Evolutionary conservation across 208 protist species (phyloP).

Genomic region (Strigomonas culicis): DNA sequence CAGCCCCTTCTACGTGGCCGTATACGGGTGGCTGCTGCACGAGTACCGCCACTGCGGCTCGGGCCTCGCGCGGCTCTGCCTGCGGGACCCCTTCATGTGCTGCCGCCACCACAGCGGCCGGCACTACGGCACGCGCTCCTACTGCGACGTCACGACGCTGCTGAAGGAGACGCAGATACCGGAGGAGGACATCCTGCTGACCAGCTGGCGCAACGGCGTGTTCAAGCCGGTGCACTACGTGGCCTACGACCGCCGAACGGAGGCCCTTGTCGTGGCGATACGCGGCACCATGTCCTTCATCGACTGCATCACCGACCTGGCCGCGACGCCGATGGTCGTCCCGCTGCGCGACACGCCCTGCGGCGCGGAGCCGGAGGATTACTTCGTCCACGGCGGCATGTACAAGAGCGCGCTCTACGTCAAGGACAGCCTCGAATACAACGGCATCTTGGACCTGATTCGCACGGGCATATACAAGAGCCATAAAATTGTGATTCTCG

Average conservation of each 20-base stretch:
- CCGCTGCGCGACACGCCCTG: conserved; percentile 22
- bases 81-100: conserved; percentile 64
- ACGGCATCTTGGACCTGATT: conserved; percentile 58
- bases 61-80: conserved; percentile 50
- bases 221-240: conserved; percentile 82
- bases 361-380: conserved; percentile 30
- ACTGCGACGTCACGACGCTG: conserved; percentile 65
- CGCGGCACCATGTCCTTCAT: conserved; percentile 85
- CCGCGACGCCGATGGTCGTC: conserved; percentile 41
- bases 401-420: conserved; percentile 56
- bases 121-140: conserved; percentile 46
- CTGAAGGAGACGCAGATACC: conserved; percentile 40
- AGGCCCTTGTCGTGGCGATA: conserved; percentile 73
- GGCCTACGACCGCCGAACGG: conserved; percentile 44
- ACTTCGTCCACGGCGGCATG: conserved; percentile 85
- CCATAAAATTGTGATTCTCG: conserved; percentile 60
- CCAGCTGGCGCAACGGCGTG: conserved; percentile 60
- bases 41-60: conserved; percentile 61
- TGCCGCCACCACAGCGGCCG: conserved; percentile 38
- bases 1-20: conserved; percentile 69
- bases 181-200: conserved; percentile 69
- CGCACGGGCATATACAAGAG: conserved; percentile 28
- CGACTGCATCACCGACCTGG: conserved; percentile 82
- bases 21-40: conserved; percentile 77
- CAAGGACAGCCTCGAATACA: conserved; percentile 36